Base-by-base conservation (phyloP, 1,284 basidiomycete genomes). In the Leccinum angustisporum region DNA sequence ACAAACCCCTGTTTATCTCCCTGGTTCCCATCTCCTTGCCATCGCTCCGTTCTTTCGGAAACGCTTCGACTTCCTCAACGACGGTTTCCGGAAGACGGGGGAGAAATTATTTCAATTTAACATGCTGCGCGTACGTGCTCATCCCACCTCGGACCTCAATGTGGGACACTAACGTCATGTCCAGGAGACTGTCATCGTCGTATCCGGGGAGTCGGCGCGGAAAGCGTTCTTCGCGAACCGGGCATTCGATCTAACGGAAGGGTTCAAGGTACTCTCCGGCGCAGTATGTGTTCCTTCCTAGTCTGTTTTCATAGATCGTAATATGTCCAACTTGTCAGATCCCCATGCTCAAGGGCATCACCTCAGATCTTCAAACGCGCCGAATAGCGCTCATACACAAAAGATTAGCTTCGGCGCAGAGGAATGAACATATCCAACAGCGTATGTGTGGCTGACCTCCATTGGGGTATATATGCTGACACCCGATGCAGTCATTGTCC, bases 261-360 rank as follows among this genome's bases (percentile, higher is more conserved):
- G 88, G 14, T 91, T 90, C 78, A 87, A 85, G 68, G 82, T 88
- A 66, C 80, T 91, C 62, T 89, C 87, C 58, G 88, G 89, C 59
- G 87, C 86, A 58, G 89, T 91, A 70, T 65, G 86, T 81, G 55
- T 56, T 38, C 55, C 25, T 57, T 54, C 48, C 56, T 56, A 56
- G 48, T 57, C 65, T 60, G 34, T 57, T 55, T 14, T 5, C 38
- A 34, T 61, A 25, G 14, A 48, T 61, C 30, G 56, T 59, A 56
- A 63, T 38, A 56, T 65, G 48, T 11, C 55, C 60, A 63, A 55
- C 27, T 34, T 27, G 46, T 48, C 57, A 90, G 87, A 87, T 90
- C 65, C 87, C 87, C 65, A 85, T 88, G 81, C 80, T 91, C 62
- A 83, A 80, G 66, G 89, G 89, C 46, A 83, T 91, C 52, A 90